Evolutionary conservation across 2,329 filamentous ascomycete genomes (phyloP).

Genomic region (Alternaria burnsii): DNA sequence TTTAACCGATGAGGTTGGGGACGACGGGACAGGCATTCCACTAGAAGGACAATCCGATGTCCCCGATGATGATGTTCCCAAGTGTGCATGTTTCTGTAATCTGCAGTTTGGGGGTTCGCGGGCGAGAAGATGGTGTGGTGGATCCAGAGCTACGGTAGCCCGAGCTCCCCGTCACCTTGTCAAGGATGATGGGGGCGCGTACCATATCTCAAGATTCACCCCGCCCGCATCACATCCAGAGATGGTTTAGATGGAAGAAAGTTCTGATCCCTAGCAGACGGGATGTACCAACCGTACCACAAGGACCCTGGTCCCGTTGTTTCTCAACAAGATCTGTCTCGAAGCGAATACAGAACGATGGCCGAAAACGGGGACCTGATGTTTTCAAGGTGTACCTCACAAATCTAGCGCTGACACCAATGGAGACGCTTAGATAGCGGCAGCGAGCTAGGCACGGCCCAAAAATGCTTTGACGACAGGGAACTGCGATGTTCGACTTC

Average conservation of each 20-base stretch:
- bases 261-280: constrained; percentile 14
- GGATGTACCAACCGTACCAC: constrained; percentile 5
- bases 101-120: constrained; percentile 18
- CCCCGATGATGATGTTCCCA: constrained; percentile 23
- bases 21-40: constrained; percentile 2
- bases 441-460: constrained; percentile 2
- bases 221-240: constrained; percentile 20
- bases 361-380: not conserved
- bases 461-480: constrained; percentile 18
- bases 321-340: constrained; percentile 28
- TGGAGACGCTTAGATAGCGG: constrained; percentile 3
- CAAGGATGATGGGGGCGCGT: constrained; percentile 29
- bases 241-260: constrained; percentile 24
- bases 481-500: constrained; percentile 1
- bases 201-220: constrained; percentile 18
- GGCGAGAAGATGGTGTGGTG: constrained; percentile 23
- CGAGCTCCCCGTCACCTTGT: constrained; percentile 29
- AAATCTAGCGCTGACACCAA: constrained; percentile 5
- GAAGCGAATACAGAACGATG: constrained; percentile 24
- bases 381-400: constrained; percentile 5
- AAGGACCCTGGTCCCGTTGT: constrained; percentile 15
- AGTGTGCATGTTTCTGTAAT: constrained; percentile 15
- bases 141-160: constrained; percentile 24
- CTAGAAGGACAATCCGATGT: constrained; percentile 21
- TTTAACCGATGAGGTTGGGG: not conserved